Percentiles rank a stretch among this genome's conserved stretches.
These are phyloP conservation scores for Epichloe hybrida DNA, from an alignment of 2,329 filamentous ascomycete species.

Conservation along the genomic window DNA sequence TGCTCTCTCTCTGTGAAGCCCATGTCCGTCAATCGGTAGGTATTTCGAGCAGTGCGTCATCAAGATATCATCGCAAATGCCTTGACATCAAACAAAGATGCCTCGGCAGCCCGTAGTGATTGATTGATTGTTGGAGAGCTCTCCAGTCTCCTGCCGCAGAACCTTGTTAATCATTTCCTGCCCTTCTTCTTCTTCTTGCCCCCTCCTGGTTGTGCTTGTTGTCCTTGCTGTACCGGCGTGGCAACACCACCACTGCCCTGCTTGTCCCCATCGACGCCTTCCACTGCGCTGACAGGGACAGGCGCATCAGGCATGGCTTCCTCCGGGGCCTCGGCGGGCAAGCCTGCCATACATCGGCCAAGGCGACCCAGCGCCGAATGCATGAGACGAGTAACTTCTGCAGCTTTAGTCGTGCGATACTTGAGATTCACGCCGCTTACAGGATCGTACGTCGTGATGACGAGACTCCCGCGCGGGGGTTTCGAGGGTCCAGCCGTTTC, in stretches of 20 bases:
- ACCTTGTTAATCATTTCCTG: slow-evolving; percentile 36
- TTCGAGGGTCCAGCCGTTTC: slow-evolving; percentile 19
- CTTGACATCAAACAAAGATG: neutral
- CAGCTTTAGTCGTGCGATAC: slow-evolving; percentile 81
- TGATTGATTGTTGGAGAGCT: neutral
- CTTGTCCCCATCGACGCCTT: slow-evolving; percentile 12
- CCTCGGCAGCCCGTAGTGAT: neutral
- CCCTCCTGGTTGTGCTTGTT: slow-evolving; percentile 18
- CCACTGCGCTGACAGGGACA: slow-evolving; percentile 7
- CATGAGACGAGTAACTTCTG: slow-evolving; percentile 76
- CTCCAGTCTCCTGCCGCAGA: neutral
- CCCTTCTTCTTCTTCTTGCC: slow-evolving; percentile 60
- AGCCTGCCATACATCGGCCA: slow-evolving; percentile 52
- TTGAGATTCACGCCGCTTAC: slow-evolving; percentile 70
- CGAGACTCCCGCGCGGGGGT: slow-evolving; percentile 55
- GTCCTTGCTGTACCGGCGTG: slow-evolving; percentile 13
- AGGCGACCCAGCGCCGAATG: slow-evolving; percentile 56
- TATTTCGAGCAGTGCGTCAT: neutral
- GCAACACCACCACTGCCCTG: slow-evolving; percentile 16
- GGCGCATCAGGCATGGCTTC: slow-evolving; percentile 29
- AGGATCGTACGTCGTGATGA: slow-evolving; percentile 83
- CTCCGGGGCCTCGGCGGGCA: slow-evolving; percentile 29
- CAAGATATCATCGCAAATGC: neutral
- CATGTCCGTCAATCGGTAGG: neutral
- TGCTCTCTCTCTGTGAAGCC: neutral